Conservation (phyloP, 148 eudicot genomes). For the Talinum fruticosum region DNA sequence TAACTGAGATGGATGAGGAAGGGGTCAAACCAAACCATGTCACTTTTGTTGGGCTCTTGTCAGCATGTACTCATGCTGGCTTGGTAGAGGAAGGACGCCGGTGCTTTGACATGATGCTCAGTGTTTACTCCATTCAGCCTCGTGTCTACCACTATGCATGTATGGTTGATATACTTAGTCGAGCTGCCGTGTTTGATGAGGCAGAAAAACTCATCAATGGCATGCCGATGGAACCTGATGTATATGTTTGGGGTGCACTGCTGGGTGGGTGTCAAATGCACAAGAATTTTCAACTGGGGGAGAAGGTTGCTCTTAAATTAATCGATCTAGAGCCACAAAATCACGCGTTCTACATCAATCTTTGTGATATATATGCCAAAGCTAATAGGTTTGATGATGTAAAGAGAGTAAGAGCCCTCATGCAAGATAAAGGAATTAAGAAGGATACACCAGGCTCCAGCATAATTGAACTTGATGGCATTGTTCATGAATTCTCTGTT, state of each 20-base stretch:
- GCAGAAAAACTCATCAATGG: slow-evolving; percentile 51
- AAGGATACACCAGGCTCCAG: slow-evolving; percentile 61
- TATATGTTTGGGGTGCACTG: slow-evolving; percentile 76
- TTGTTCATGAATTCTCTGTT: slow-evolving; percentile 63
- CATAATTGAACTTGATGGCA: slow-evolving; percentile 59
- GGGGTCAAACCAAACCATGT: slow-evolving; percentile 67
- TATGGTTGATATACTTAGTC: slow-evolving; percentile 66
- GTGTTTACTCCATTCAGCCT: slow-evolving; percentile 49
- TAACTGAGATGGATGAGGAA: slow-evolving; percentile 47
- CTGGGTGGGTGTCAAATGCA: slow-evolving; percentile 78
- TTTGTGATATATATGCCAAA: slow-evolving; percentile 63
- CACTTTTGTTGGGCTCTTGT: slow-evolving; percentile 60
- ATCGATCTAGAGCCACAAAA: slow-evolving; percentile 57
- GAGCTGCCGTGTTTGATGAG: slow-evolving; percentile 65
- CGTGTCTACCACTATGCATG: slow-evolving; percentile 68
- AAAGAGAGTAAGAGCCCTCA: slow-evolving; percentile 51
- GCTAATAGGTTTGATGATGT: slow-evolving; percentile 55
- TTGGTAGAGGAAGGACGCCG: slow-evolving; percentile 49
- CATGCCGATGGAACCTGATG: slow-evolving; percentile 74
- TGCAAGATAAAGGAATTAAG: slow-evolving; percentile 53
- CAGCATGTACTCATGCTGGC: slow-evolving; percentile 87
- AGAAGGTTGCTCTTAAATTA: slow-evolving; percentile 54
- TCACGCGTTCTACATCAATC: slow-evolving; percentile 60
- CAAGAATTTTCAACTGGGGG: slow-evolving; percentile 58
- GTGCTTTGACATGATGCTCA: slow-evolving; percentile 58